Percentiles rank a stretch among this genome's conserved stretches.
Evolutionary conservation across 257 asterid genomes (phyloP).

Genomic region (Ajuga chamaepitys): DNA sequence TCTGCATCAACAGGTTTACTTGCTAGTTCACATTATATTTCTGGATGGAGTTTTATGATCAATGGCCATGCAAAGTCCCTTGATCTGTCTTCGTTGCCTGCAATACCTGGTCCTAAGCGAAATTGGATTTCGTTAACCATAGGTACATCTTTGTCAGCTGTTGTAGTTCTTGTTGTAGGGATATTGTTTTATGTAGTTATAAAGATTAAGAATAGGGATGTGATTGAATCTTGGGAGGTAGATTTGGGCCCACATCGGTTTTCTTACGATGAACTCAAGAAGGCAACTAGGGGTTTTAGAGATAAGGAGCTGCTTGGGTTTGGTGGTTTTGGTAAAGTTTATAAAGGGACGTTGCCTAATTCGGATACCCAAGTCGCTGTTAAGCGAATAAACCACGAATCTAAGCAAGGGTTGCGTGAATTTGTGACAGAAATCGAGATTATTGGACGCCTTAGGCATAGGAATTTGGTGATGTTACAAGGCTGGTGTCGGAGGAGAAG

Average conservation of each 20-base stretch:
- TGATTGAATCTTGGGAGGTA: constrained; percentile 61
- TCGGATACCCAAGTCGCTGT: constrained; percentile 45
- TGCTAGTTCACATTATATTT: constrained; percentile 59
- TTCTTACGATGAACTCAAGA: constrained; percentile 49
- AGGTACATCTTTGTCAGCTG: constrained; percentile 28
- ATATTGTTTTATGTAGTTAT: constrained; percentile 20
- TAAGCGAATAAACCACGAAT: constrained; percentile 44
- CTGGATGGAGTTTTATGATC: constrained; percentile 72
- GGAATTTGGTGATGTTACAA: constrained; percentile 48
- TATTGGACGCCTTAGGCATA: constrained; percentile 68
- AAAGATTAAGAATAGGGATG: constrained; percentile 44
- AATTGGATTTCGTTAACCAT: constrained; percentile 17
- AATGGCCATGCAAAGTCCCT: constrained; percentile 48
- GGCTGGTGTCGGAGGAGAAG: constrained; percentile 57
- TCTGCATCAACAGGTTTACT: constrained; percentile 79
- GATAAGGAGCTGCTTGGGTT: constrained; percentile 55
- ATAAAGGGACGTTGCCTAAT: constrained; percentile 47
- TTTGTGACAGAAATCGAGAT: constrained; percentile 47
- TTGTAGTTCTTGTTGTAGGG: constrained; percentile 21
- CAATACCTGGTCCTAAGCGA: constrained; percentile 24
- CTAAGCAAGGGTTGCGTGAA: constrained; percentile 54
- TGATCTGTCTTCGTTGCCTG: constrained; percentile 46
- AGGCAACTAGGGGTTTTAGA: constrained; percentile 57
- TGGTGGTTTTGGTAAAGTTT: constrained; percentile 77
- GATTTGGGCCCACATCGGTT: constrained; percentile 63